Base-by-base conservation (phyloP, 495 filamentous ascomycete genomes). In the Penicilliopsis zonata region DNA sequence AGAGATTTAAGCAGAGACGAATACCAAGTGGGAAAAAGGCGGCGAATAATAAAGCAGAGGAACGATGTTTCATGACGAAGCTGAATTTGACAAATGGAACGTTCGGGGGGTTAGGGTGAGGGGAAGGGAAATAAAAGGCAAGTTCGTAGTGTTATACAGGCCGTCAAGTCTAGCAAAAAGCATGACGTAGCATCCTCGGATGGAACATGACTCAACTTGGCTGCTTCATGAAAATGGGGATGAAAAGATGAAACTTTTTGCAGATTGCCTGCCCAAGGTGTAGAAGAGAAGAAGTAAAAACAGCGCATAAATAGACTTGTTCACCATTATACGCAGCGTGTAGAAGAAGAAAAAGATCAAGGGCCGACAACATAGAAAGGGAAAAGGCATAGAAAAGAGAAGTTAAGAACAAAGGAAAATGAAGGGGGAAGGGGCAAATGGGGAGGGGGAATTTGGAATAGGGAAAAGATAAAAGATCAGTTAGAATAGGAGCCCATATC, bases 191-290 rank as follows among this genome's bases (percentile, higher is more conserved):
- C 42, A 52, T 48, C 44, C 48, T 55, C 38, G 46, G 53, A 52
- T 45, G 42, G 46, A 57, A 57, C 50, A 55, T 44, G 47, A 50
- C 62, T 59, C 56, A 53, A 63, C 60, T 56, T 56, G 46, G 50
- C 53, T 55, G 57, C 43, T 57, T 50, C 49, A 41, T 52, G 45
- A 44, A 38, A 50, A 56, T 40, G 36, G 43, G 48, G 33, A 44
- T 50, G 45, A 52, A 36, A 50, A 53, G n/a, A n/a, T 42, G 48
- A 46, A 63, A 59, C 60, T 64, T 64, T 66, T 57, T 54, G 58
- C 59, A 64, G 44, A 62, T 53, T 52, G 59, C 60, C 59, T 61
- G 53, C 62, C 62, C 62, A 63, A 49, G 53, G 47, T 50, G 47
- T 57, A 59, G 49, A 53, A 41, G 43, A 43, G 33, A 43, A 41